These are phyloP conservation scores for Geotrichum fermentans DNA, from an alignment of 1,139 yeast genomes.

Conservation along the genomic window DNA sequence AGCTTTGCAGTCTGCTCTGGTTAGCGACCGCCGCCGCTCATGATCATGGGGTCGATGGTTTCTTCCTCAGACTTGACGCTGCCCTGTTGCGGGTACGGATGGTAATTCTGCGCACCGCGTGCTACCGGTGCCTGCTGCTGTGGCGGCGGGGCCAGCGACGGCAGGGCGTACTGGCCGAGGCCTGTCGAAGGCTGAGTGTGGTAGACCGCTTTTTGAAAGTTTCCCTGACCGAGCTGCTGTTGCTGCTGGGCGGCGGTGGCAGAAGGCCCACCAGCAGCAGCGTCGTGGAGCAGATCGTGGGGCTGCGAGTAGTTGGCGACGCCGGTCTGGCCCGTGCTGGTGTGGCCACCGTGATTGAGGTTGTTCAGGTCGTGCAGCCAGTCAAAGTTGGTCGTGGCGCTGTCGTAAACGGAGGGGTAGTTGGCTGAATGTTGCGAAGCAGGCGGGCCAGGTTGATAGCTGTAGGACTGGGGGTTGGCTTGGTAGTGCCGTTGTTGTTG, in stretches of 20 bases:
- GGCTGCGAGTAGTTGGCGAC: too few relatives aligned
- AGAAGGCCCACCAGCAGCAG: neutral
- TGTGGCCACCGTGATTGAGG: neutral
- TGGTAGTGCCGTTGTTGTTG: constrained; percentile 5
- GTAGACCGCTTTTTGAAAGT: neutral
- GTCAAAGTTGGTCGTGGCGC: neutral
- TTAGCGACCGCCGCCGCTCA: constrained; percentile 17
- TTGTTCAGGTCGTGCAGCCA: neutral
- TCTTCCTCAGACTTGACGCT: neutral
- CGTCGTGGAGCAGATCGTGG: neutral
- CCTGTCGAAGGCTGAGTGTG: neutral
- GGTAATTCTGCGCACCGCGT: neutral
- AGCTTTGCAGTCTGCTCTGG: neutral
- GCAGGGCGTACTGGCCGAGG: neutral
- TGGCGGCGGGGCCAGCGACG: neutral
- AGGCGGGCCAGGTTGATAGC: neutral
- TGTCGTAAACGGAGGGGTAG: neutral
- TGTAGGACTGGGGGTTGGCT: constrained; percentile 2
- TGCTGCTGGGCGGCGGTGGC: neutral
- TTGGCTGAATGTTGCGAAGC: neutral
- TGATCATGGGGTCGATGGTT: constrained; percentile 20
- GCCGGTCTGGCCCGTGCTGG: too few relatives aligned
- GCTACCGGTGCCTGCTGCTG: neutral
- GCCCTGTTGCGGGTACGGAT: neutral
- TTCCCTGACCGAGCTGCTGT: neutral